Evolutionary conservation across 73 alveolate species (phyloP).

Genomic region (Durusdinium trenchii): DNA sequence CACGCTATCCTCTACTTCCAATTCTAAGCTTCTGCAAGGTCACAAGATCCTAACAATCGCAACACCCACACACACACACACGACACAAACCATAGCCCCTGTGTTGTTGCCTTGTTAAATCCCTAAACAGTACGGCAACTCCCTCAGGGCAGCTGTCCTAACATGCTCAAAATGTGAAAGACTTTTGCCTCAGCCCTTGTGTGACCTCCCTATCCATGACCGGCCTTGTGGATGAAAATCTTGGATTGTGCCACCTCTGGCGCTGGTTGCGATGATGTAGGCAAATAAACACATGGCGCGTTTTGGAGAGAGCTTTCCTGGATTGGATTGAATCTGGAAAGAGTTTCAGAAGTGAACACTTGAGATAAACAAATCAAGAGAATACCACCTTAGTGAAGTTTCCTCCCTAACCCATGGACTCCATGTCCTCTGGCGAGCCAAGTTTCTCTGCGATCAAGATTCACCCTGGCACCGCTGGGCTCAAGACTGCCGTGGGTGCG

Average conservation of each 20-base stretch:
- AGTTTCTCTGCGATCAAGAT: not conserved
- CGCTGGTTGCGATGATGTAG: not conserved
- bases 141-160: too few relatives aligned
- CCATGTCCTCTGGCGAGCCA: too few relatives aligned
- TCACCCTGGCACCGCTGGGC: not conserved
- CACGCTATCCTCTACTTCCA: too few relatives aligned
- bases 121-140: too few relatives aligned
- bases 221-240: slow-evolving; percentile 56
- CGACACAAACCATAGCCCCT: too few relatives aligned
- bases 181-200: too few relatives aligned
- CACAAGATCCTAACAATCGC: too few relatives aligned
- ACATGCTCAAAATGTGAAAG: too few relatives aligned
- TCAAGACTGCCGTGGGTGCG: slow-evolving; percentile 28
- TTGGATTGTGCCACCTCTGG: slow-evolving; percentile 59
- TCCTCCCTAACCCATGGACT: not conserved
- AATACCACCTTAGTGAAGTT: not conserved
- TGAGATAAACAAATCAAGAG: not conserved
- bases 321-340: not conserved
- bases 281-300: not conserved
- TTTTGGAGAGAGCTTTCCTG: not conserved
- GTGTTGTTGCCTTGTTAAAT: too few relatives aligned
- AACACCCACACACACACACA: too few relatives aligned
- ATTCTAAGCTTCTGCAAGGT: too few relatives aligned
- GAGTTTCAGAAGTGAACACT: not conserved
- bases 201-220: not conserved